Conservation (phyloP, 371 early-diverging fungal species). For the Dinochytrium kinnereticum region DNA sequence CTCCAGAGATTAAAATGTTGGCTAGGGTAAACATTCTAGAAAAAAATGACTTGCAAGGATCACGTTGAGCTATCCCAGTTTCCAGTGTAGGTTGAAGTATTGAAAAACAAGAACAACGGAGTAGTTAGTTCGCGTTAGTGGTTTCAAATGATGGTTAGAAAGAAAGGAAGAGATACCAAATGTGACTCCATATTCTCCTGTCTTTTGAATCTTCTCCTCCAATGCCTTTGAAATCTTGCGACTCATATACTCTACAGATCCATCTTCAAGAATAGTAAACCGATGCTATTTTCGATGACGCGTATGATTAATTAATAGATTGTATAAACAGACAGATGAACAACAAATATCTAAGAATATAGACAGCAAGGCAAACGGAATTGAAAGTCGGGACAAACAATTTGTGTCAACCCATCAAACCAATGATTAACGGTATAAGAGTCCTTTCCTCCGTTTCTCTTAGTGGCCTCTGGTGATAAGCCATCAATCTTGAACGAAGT, state of each 20-base stretch:
- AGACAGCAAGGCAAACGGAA: no score
- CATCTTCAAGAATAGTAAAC: slow-evolving; percentile 11
- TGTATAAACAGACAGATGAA: no score
- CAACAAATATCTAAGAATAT: no score
- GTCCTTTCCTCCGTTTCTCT: slow-evolving; percentile 7
- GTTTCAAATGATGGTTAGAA: no score
- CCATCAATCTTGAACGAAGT: not conserved
- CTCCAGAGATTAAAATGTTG: not conserved
- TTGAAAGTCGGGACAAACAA: slow-evolving; percentile 3
- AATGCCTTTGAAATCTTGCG: not conserved
- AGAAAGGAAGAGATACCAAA: no score
- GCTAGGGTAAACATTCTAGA: slow-evolving; percentile 11
- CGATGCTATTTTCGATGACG: no score
- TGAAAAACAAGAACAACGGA: no score
- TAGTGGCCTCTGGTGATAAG: not conserved
- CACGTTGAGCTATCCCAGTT: slow-evolving; percentile 13
- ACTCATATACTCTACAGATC: slow-evolving; percentile 10
- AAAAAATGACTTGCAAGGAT: slow-evolving; percentile 23
- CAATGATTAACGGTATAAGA: slow-evolving; percentile 7
- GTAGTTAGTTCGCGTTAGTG: no score
- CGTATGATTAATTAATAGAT: no score
- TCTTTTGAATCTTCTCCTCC: slow-evolving; percentile 10
- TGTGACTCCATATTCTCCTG: slow-evolving; percentile 17
- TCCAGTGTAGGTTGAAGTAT: no score
- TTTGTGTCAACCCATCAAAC: slow-evolving; percentile 21